These are phyloP conservation scores for Phytophthora megakarya DNA, from an alignment of 352 stramenopile species.

Conservation along the genomic window DNA sequence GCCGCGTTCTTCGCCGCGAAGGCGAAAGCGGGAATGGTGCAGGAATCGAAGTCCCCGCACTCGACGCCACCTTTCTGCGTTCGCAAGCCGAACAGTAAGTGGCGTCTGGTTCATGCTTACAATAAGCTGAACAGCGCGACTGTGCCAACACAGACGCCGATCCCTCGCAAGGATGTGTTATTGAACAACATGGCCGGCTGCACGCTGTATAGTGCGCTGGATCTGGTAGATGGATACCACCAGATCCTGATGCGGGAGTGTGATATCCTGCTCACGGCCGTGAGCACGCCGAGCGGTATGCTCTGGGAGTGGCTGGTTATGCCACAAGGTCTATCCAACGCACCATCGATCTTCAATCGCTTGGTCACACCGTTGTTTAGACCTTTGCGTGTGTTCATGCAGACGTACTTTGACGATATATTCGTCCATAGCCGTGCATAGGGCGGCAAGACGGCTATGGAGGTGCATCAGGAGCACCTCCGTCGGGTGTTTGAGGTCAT, in stretches of 20 bases:
- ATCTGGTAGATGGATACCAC: constrained; percentile 39
- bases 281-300: constrained; percentile 37
- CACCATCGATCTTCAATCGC: background rate
- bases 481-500: background rate
- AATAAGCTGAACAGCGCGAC: constrained; percentile 40
- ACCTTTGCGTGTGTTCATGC: too few species aligned
- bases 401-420: too few species aligned
- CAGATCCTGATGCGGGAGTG: constrained; percentile 34
- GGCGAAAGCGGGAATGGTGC: too few species aligned
- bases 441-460: background rate
- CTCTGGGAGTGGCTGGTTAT: background rate
- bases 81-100: constrained; percentile 13
- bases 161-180: constrained; percentile 39
- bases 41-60: too few species aligned
- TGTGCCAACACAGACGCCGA: too few species aligned
- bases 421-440: too few species aligned
- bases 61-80: constrained; percentile 19
- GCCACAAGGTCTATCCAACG: background rate
- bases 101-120: constrained; percentile 40
- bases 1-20: too few species aligned
- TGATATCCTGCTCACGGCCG: constrained; percentile 26
- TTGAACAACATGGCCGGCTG: constrained; percentile 33
- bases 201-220: constrained; percentile 35
- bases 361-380: background rate
- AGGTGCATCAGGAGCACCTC: background rate